Base-by-base conservation (phyloP, 1,139 yeast genomes). In the Taphrina communis region DNA sequence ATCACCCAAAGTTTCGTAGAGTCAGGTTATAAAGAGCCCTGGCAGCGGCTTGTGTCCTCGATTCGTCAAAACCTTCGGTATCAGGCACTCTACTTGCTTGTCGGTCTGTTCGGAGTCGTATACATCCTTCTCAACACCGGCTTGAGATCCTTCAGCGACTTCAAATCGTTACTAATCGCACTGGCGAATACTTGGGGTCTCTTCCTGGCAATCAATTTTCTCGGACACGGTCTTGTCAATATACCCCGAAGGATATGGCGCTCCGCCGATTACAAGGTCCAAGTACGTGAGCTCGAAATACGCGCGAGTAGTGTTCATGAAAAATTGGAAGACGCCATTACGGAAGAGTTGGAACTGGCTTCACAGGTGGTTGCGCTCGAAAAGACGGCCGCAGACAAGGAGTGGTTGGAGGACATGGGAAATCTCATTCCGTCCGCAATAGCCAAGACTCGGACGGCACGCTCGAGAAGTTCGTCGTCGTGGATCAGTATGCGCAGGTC, bases 151-250 rank as follows among this genome's bases (percentile, higher is more conserved):
- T 46, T 57, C 11, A 21, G 44, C 6, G 61, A 56, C 21, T 63
- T 55, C 61, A 88, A 88, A 76, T 82, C 88, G 62, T 82, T 90
- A 79, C 82, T 88, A 17, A 88, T 90, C 72, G 94, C 95, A 0
- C 75, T 89, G 39, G 85, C 95, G 0, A 95, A 90, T 76, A 86
- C 89, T n/a, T 90, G 90, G 76, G 85, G 96, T 0, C 82, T 90
- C 75, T 82, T 88, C 1, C 76, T 90, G 59, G 93, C 95, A 0
- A 81, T 89, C 41, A 90, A 95, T 95, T 80, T 90, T 69, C 87
- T 90, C 89, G 90, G 94, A 0, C 94, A 90, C 76, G 96, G 96
- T 0, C 78, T 90, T 68, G 85, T 89, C 35, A 83, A 84, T 80
- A 71, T 88, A 90, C 85, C 78, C 79, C 66, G 81, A 81, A 68